Evolutionary conservation across 1,139 yeast species (phyloP).

Genomic region (Hemisphaericaspora xylanilytica): DNA sequence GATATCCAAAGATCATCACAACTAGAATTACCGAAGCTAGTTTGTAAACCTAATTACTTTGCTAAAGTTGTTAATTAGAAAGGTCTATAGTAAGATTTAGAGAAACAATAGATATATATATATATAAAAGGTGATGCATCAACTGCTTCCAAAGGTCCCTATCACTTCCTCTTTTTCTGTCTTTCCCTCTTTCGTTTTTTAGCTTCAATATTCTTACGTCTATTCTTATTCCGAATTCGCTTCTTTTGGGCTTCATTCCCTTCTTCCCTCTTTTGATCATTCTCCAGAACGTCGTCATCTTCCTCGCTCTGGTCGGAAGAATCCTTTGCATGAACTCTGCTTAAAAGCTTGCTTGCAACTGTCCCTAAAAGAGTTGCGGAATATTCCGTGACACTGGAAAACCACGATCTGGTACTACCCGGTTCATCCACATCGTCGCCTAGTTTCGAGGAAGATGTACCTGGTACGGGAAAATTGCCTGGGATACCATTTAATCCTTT

Average conservation of each 20-base stretch:
- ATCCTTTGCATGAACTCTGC: neutral
- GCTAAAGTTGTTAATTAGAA: too few relatives aligned
- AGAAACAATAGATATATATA: too few relatives aligned
- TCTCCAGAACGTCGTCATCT: neutral
- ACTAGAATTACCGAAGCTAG: constrained; percentile 5
- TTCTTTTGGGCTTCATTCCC: neutral
- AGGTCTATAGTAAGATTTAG: too few relatives aligned
- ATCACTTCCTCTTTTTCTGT: constrained; percentile 1
- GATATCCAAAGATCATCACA: constrained; percentile 12
- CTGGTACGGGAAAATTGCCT: neutral
- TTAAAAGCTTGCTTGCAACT: neutral
- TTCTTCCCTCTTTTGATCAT: neutral
- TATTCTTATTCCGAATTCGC: constrained; percentile 1
- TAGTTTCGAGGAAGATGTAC: neutral
- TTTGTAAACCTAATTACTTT: constrained; percentile 7
- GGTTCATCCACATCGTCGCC: neutral
- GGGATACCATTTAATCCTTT: neutral
- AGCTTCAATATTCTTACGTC: constrained; percentile 2
- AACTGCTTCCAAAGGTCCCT: too few relatives aligned
- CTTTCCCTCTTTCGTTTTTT: constrained; percentile 1
- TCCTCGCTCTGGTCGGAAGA: neutral
- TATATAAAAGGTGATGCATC: too few relatives aligned
- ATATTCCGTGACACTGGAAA: constrained; percentile 2
- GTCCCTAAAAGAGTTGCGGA: constrained; percentile 1
- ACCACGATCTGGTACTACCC: constrained; percentile 1